Evolutionary conservation across 2,329 filamentous ascomycete genomes (phyloP), one percentile per base, ranked within the genome.

Genomic region (Magnaporthiopsis incrustans): DNA sequence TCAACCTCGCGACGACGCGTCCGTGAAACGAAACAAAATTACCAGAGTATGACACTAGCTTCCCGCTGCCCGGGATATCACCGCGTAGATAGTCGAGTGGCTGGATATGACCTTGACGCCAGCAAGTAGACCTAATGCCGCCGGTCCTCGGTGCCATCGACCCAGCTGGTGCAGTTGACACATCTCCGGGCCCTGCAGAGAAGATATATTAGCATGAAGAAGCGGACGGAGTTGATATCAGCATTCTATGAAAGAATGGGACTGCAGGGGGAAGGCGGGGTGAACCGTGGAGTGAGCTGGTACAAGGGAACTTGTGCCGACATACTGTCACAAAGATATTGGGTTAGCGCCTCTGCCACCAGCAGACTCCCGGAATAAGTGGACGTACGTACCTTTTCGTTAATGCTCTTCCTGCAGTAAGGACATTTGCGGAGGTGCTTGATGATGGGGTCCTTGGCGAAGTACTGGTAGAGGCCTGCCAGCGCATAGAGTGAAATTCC

Each of bases 341-440:
- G 6, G 2, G 57, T 58, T 58, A 58, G 57, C 11, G 14, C 6
- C 30, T 12, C 18, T 53, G 44, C 44, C 33, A 35, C 33, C 33
- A 35, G 22, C 15, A 15, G 15, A 18, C 12, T n/a, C 18, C 44
- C 5, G 10, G 44, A 11, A n/a, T 6, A 53, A 2, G 22, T 53
- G 2, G 44, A 53, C 44, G 70, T 64, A 53, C 44, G 70, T 64
- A 86, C 87, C 81, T 87, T 86, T 62, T 84, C 81, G 69, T 82
- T 87, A 65, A 89, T 85, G 30, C 76, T 77, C 73, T 87, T 86
- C 66, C 81, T 78, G 71, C 88, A 90, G 70, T 88, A 91, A 70
- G 78, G 82, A 76, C 89, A 92, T 74, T 86, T 89, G 63, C 86
- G 80, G 32, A 83, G 85, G 68, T 83, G 85, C 77, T 90, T 91